Percentiles rank a stretch among this genome's conserved stretches.
These are phyloP conservation scores for Tardiomyces digboiensis DNA, from an alignment of 1,139 yeast species.

Conservation along the genomic window DNA sequence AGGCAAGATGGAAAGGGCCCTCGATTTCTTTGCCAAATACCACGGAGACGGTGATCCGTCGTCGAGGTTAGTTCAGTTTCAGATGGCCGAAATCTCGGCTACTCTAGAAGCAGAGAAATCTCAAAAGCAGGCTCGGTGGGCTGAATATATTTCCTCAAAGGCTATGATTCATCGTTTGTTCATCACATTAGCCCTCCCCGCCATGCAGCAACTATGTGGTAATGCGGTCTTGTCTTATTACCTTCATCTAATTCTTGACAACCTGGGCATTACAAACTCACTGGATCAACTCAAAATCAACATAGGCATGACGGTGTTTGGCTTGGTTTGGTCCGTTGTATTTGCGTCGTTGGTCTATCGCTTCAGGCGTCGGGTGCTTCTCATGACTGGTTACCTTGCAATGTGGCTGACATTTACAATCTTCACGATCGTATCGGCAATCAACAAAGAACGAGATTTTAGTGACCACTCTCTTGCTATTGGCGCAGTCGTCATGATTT, in stretches of 20 bases:
- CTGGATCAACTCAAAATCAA: constrained; percentile 32
- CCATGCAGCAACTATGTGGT: constrained; percentile 30
- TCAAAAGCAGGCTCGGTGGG: constrained; percentile 27
- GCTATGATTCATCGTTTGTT: constrained; percentile 32
- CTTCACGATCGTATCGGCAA: constrained; percentile 15
- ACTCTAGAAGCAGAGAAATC: constrained; percentile 47
- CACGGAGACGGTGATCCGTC: constrained; percentile 44
- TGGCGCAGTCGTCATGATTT: constrained; percentile 5
- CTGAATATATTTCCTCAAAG: constrained; percentile 29
- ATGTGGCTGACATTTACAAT: constrained; percentile 12
- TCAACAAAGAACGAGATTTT: constrained; percentile 2
- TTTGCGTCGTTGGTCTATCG: constrained; percentile 16
- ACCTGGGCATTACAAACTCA: constrained; percentile 34
- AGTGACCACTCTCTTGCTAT: constrained; percentile 1
- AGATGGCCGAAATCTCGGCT: constrained; percentile 39
- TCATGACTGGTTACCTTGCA: constrained; percentile 19
- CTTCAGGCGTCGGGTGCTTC: constrained; percentile 25
- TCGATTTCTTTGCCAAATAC: constrained; percentile 36
- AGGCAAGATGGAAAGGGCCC: constrained; percentile 51
- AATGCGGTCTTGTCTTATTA: constrained; percentile 34
- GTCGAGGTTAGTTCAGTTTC: neutral
- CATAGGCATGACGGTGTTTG: constrained; percentile 17
- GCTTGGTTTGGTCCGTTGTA: constrained; percentile 17
- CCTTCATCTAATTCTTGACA: constrained; percentile 30
- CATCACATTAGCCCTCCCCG: constrained; percentile 24